phyloP scores from a whole-genome alignment of 768 basidiomycete species.

The Lanmaoa rubissima region DNA sequence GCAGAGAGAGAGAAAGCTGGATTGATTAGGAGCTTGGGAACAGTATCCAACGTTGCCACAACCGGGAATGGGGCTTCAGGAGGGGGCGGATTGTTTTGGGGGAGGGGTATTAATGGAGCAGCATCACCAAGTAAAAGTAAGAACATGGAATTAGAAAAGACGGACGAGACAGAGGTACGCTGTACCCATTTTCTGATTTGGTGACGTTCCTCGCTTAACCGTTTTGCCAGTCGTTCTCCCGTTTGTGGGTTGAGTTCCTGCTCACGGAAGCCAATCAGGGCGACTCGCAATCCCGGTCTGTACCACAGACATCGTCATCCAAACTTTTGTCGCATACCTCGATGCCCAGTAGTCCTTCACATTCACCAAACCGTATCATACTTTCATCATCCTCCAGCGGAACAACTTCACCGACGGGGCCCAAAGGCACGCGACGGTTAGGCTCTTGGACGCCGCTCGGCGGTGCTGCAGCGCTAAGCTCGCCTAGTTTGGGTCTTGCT shows the following conservation, averaged over 20 bases:
- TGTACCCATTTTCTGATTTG: not conserved
- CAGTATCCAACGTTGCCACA: constrained; percentile 51
- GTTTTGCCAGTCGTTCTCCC: constrained; percentile 79
- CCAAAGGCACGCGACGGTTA: constrained; percentile 35
- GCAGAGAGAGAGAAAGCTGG: constrained; percentile 90
- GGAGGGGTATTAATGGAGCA: constrained; percentile 20
- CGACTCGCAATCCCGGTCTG: constrained; percentile 21
- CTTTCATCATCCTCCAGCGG: constrained; percentile 8
- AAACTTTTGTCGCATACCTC: constrained; percentile 35
- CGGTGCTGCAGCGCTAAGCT: constrained; percentile 34
- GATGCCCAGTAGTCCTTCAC: constrained; percentile 38
- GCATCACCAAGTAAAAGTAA: constrained; percentile 35
- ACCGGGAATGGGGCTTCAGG: constrained; percentile 18
- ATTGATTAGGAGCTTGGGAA: constrained; percentile 23
- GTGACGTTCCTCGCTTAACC: constrained; percentile 1
- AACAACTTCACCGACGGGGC: constrained; percentile 21
- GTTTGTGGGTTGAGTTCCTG: constrained; percentile 96
- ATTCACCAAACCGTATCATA: constrained; percentile 17
- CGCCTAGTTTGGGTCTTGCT: constrained; percentile 36
- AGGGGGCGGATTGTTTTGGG: constrained; percentile 23
- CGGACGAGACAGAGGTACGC: constrained; percentile 80
- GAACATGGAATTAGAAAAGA: constrained; percentile 64
- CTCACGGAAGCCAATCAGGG: constrained; percentile 79
- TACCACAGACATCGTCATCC: constrained; percentile 15
- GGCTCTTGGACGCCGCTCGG: constrained; percentile 37